Base-by-base conservation (phyloP, 169 alveolate species). In the Gregarina niphandrodes region DNA sequence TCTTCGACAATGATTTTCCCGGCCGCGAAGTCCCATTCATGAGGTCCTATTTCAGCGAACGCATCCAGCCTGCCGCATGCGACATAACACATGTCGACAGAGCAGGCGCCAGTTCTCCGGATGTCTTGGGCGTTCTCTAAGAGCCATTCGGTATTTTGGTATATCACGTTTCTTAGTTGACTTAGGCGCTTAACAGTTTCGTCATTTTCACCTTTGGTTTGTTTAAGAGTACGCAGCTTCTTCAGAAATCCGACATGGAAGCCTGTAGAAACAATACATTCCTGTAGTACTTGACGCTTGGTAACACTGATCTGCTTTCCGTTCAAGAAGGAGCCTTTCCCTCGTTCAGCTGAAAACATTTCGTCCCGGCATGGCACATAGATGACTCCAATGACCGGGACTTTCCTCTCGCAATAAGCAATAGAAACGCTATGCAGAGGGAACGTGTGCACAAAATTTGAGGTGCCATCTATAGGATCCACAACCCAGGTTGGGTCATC, bases 1-100 rank as follows among this genome's bases (percentile, higher is more conserved):
- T 43, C 50, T 16, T 43, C 42, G 36, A 43, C 50, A 5, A 43
- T 43, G 29, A 43, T 17, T 1, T 35, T 21, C 22, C 50, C 50
- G 0, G 50, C 50, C 0, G 42, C 19, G 2, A 43, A 40, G 16
- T 43, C 50, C 50, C 50, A 43, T 4, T 40, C 36, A 20, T 31
- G 32, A 13, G 32, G 30, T 22, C 50, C 50, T 6, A 43, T 42
- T 42, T 43, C 50, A 12, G 32, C 30, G 18, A 31, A 43, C 18
- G 42, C 50, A 3, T 43, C 50, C 50, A 43, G 19, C 21, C 50
- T 40, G 23, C 50, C 50, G 17, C 50, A 34, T 2, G 50, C 50
- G 42, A 43, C 50, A 20, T 43, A 42, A 32, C 30, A 21, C 50
- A 43, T 31, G 35, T 43, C 50, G 3, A 43, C 50, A n/a, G n/a